Percentiles rank a stretch among this genome's conserved stretches.
phyloP scores from a whole-genome alignment of 371 early-diverging fungal genomes.

The Mucor saturninus region DNA sequence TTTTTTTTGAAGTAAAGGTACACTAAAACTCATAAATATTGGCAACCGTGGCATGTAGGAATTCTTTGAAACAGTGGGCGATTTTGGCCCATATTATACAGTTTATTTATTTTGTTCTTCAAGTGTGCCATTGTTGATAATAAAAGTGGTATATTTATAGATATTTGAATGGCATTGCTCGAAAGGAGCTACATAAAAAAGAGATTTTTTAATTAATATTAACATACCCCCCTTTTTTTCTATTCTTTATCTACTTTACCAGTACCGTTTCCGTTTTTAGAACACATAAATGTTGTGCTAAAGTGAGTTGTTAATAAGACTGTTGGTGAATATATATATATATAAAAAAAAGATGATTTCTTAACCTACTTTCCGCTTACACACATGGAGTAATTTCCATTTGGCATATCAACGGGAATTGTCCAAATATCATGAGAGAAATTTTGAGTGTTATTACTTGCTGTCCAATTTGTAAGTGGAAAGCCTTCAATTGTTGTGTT shows the following conservation, averaged over 20 bases:
- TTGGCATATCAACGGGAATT: constrained; percentile 32
- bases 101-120: neutral
- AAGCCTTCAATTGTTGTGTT: constrained; percentile 22
- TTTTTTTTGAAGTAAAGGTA: no score
- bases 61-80: no score
- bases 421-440: constrained; percentile 28
- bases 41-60: no score
- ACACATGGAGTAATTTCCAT: constrained; percentile 33
- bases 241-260: neutral
- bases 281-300: constrained; percentile 43
- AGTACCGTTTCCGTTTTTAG: constrained; percentile 30
- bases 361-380: constrained; percentile 39
- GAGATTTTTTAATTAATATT: neutral
- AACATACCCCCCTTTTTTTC: neutral
- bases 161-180: constrained; percentile 24
- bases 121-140: constrained; percentile 1
- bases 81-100: neutral
- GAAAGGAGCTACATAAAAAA: constrained; percentile 30
- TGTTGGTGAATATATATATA: neutral
- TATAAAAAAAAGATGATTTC: neutral
- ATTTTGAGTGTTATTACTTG: neutral
- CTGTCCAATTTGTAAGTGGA: constrained; percentile 21
- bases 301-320: neutral
- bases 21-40: no score
- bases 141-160: constrained; percentile 21